Conservation (phyloP, 1,139 yeast species). For the Blastobotrys apis region DNA sequence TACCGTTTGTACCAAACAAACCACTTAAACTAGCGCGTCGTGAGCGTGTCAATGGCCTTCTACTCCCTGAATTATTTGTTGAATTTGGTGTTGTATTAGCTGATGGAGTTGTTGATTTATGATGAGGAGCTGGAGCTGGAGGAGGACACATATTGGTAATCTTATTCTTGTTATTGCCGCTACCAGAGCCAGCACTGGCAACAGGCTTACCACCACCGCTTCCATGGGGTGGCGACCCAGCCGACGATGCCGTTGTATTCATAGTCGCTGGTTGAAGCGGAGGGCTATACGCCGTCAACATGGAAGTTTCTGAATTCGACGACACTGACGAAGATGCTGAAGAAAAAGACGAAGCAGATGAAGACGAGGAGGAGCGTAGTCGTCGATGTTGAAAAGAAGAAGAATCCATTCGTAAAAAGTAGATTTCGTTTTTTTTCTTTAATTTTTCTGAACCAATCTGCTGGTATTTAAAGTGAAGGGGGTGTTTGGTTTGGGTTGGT, state of each 20-base stretch:
- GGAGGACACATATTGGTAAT: conserved; percentile 11
- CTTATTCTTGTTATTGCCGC: conserved; percentile 7
- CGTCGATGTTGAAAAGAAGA: conserved; percentile 13
- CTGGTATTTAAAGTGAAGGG: neutral
- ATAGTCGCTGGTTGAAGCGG: conserved; percentile 11
- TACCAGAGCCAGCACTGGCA: too few species aligned
- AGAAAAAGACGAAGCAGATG: conserved; percentile 15
- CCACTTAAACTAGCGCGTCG: conserved; percentile 6
- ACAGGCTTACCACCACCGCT: neutral
- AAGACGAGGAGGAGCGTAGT: conserved; percentile 12
- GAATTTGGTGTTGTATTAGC: too few species aligned
- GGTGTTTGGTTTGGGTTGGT: too few species aligned
- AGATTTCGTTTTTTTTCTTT: conserved; percentile 2
- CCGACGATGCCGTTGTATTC: neutral
- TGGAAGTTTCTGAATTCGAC: conserved; percentile 11
- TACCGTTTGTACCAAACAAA: neutral
- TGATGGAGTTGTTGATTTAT: too few species aligned
- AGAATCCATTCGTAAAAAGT: conserved; percentile 6
- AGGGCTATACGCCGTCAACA: conserved; percentile 16
- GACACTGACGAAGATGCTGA: conserved; percentile 13
- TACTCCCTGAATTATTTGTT: too few species aligned
- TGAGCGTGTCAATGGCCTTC: conserved; percentile 1
- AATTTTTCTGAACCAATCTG: neutral
- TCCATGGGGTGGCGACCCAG: neutral
- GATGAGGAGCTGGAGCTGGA: conserved; percentile 4